Base-by-base conservation (phyloP, 2,329 filamentous ascomycete genomes). In the Phoma sp. region DNA sequence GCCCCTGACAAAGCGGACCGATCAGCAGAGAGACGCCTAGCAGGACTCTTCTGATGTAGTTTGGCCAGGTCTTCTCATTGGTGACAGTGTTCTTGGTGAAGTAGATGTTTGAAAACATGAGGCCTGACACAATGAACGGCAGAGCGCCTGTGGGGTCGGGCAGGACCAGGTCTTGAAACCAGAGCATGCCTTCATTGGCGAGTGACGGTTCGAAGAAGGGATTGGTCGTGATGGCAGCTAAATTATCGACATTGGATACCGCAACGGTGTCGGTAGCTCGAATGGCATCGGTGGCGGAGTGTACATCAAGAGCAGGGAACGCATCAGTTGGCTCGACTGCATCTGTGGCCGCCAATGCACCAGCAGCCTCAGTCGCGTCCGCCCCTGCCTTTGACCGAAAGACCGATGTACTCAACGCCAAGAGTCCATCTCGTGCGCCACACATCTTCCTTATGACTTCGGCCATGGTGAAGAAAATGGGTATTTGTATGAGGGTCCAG, bases 101-200 rank as follows among this genome's bases (percentile, higher is more conserved):
- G 44, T 67, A 73, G 8, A 85, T 69, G 58, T 83, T 84, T 7
- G 77, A 58, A 15, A 85, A 69, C 53, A 85, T 80, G 4, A 79
- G 74, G 0, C 71, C 75, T 0, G 79, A 80, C 21, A 85, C 74
- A 3, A 80, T 53, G 36, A 80, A 74, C 0, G 84, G 83, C 1
- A 87, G 74, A 2, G 77, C 60, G 2, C 80, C 72, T 2, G 78
- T 78, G 0, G 84, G 77, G 61, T 88, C 85, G 8, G 82, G 73
- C 0, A 77, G 64, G 5, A 84, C 73, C 13, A 88, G 78, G 65
- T 88, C 78, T 1, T 80, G 78, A 51, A 87, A 86, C 85, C 85
- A 88, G 2, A 85, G 74, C 3, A 81, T 78, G n/a, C 85, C 85
- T 72, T 86, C 85, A 7, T 69, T 78, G 5, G 80, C 77, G 15